Evolutionary conservation across 2,329 filamentous ascomycete genomes (phyloP).

Genomic region (Verticillium tricorpus): DNA sequence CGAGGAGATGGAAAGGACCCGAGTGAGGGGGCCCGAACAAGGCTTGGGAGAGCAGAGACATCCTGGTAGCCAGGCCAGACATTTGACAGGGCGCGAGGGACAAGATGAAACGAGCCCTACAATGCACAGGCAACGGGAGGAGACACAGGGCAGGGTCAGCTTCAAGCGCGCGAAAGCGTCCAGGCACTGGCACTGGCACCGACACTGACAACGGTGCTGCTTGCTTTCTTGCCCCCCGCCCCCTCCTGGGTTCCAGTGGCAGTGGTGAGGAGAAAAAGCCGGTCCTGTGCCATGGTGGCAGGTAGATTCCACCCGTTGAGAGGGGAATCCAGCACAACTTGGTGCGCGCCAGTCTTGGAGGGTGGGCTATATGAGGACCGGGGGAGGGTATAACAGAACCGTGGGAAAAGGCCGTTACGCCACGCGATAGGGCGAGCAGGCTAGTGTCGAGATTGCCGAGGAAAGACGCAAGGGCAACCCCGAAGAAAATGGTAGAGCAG

Average conservation of each 20-base stretch:
- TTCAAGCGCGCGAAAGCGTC: background rate
- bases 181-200: background rate
- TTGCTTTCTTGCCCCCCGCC: background rate
- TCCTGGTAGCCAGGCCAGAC: slow-evolving; percentile 27
- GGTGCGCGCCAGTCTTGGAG: background rate
- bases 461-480: background rate
- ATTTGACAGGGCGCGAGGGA: slow-evolving; percentile 17
- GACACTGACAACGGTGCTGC: too few species aligned
- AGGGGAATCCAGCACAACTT: background rate
- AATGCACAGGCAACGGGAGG: slow-evolving; percentile 28
- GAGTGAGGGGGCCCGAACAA: slow-evolving; percentile 24
- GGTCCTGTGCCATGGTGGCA: background rate
- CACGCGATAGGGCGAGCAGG: slow-evolving; percentile 13
- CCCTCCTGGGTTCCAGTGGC: background rate
- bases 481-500: background rate
- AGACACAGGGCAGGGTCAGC: background rate
- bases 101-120: slow-evolving; percentile 40
- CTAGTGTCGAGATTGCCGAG: background rate
- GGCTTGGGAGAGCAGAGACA: slow-evolving; percentile 24
- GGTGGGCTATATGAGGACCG: slow-evolving; percentile 13
- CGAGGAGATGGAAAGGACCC: slow-evolving; percentile 11
- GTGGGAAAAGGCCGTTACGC: slow-evolving; percentile 7
- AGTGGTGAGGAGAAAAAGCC: background rate
- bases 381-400: slow-evolving; percentile 15
- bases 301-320: background rate